Percentiles rank a stretch among this genome's conserved stretches.
Conservation (phyloP, 108 stramenopile genomes). For the Skeletonema menzelii region DNA sequence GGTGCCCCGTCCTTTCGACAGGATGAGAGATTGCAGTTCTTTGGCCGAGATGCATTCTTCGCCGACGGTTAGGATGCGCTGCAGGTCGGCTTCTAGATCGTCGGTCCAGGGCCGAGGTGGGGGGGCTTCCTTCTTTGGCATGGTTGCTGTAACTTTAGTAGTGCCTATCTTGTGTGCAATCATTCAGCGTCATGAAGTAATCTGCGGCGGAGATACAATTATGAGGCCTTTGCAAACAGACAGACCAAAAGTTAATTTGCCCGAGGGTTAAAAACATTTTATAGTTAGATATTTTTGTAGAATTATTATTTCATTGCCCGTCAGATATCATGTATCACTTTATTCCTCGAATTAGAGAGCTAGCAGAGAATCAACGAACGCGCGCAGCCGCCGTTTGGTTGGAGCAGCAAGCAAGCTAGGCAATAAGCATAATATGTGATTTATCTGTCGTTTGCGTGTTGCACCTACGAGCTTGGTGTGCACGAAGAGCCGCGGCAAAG, state of each 20-base stretch:
- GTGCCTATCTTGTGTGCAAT: not conserved
- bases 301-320: too few relatives aligned
- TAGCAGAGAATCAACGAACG: too few relatives aligned
- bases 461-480: too few relatives aligned
- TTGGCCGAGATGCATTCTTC: constrained; percentile 84
- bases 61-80: constrained; percentile 79
- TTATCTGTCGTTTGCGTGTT: too few relatives aligned
- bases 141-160: not conserved
- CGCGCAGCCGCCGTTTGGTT: too few relatives aligned
- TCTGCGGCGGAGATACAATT: not conserved
- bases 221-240: not conserved
- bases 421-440: too few relatives aligned
- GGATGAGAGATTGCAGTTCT: constrained; percentile 65
- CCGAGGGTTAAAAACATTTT: too few relatives aligned
- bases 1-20: constrained; percentile 73
- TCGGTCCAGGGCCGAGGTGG: constrained; percentile 68
- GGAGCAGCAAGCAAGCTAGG: too few relatives aligned
- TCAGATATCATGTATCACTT: too few relatives aligned
- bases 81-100: constrained; percentile 69
- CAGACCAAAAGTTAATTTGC: not conserved
- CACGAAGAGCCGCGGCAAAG: too few relatives aligned
- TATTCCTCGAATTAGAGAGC: too few relatives aligned
- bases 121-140: constrained; percentile 18
- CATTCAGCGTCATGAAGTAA: not conserved
- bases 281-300: too few relatives aligned